phyloP scores from a whole-genome alignment of 352 stramenopile species.

The Globisporangium spiculum region DNA sequence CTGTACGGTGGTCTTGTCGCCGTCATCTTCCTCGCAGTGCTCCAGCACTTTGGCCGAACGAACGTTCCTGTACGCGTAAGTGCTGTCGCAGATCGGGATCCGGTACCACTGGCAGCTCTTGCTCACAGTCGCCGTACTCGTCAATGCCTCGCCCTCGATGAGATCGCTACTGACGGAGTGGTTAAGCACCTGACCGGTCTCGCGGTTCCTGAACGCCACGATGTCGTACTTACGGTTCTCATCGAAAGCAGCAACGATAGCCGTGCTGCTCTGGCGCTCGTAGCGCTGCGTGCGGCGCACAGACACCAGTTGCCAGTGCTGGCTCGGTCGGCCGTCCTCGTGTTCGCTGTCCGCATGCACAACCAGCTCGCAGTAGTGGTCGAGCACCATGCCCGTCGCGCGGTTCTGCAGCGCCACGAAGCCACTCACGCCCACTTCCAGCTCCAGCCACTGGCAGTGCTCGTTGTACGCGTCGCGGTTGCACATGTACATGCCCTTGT shows the following conservation, averaged over 20 bases:
- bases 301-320: not conserved
- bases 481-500: not conserved
- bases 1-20: not conserved
- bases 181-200: not conserved
- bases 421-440: not conserved
- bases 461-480: not conserved
- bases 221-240: not conserved
- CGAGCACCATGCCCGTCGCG: conserved; percentile 6
- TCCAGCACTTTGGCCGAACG: not conserved
- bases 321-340: not conserved
- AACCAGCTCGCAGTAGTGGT: conserved; percentile 9
- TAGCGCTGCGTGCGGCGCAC: too few species aligned
- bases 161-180: not conserved
- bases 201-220: not conserved
- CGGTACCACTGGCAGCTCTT: not conserved
- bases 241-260: not conserved
- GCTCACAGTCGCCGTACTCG: not conserved
- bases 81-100: not conserved
- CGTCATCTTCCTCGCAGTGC: not conserved
- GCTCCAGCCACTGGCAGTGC: conserved; percentile 9
- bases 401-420: conserved; percentile 6
- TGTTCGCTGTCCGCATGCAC: not conserved
- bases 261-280: not conserved
- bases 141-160: not conserved
- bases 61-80: not conserved